Evolutionary conservation across 129 eudicot species (phyloP), one percentile per base, ranked within the genome.

Genomic region (Escallonia rubra): DNA sequence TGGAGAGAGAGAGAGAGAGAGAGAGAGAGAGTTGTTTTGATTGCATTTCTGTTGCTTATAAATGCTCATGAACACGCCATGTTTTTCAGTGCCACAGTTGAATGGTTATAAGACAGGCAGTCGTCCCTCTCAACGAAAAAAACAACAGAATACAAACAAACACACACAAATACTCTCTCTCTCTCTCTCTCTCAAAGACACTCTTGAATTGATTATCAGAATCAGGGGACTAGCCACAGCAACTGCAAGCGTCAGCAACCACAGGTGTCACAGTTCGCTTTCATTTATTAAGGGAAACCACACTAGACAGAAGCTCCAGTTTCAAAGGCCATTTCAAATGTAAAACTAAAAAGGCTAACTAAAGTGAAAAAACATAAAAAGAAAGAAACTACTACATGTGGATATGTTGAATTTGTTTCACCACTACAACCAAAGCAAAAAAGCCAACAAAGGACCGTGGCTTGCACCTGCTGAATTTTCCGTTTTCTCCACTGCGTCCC

Each of bases 81-180:
- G 82, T 9, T 85, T 85, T 85, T 85, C 90, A 81, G 90, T 81
- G 90, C 90, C 85, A 75, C 68, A 61, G 77, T 74, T 73, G 84
- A 72, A 79, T 75, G 76, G 77, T 81, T 78, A 64, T 50, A 55
- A 72, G 60, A 67, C 80, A 79, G 79, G 77, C 84, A 78, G 66
- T 78, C 68, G 84, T 85, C 86, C 41, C 81, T 85, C 79, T 85
- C 90, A 81, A 23, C 5, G 44, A 42, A 43, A 43, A 64, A 73
- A 64, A 64, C 57, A 75, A 23, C 76, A 79, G 72, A 65, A 69
- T 59, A 60, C 73, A 53, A 60, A 23, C 12, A 10, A 16, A 64
- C 57, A 64, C 57, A 38, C 10, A 23, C n/a, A 23, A 10, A 9
- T 14, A 47, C 43, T 4, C 15, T 39, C 48, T 23, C 34, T 23